A percentile compares a stretch with the other conserved stretches of the same genome.
These are phyloP conservation scores for Pseudocercospora macadamiae DNA, from an alignment of 2,329 filamentous ascomycete species.

Conservation along the genomic window DNA sequence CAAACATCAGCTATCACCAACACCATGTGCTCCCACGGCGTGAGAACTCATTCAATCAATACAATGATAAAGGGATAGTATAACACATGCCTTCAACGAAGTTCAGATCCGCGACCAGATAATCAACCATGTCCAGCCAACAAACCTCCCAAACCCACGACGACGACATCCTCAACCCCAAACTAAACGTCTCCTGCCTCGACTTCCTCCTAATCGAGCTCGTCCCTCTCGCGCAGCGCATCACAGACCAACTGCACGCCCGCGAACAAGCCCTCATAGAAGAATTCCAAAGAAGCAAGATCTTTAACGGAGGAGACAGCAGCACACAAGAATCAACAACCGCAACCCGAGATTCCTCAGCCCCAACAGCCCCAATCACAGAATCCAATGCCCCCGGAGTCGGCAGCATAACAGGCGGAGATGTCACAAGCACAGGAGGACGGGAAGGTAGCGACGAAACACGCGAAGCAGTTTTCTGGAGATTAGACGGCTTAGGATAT, in stretches of 20 bases:
- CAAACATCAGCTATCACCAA: too few relatives aligned
- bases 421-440: slow-evolving; percentile 9
- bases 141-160: slow-evolving; percentile 14
- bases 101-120: too few relatives aligned
- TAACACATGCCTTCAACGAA: background rate
- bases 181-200: slow-evolving; percentile 77
- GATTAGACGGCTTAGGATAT: slow-evolving; percentile 84
- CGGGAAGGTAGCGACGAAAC: slow-evolving; percentile 62
- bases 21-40: too few relatives aligned
- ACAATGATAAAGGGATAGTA: background rate
- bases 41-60: too few relatives aligned
- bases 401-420: slow-evolving; percentile 16
- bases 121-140: slow-evolving; percentile 18
- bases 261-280: slow-evolving; percentile 47
- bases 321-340: slow-evolving; percentile 13
- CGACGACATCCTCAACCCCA: slow-evolving; percentile 34
- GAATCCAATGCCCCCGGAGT: slow-evolving; percentile 4
- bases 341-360: background rate
- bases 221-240: slow-evolving; percentile 87
- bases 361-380: slow-evolving; percentile 11
- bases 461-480: slow-evolving; percentile 80
- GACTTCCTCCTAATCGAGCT: slow-evolving; percentile 96
- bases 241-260: slow-evolving; percentile 72
- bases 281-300: slow-evolving; percentile 34
- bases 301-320: slow-evolving; percentile 27